Base-by-base conservation (phyloP, 2,329 filamentous ascomycete genomes). In the Ophiostoma sp. region DNA sequence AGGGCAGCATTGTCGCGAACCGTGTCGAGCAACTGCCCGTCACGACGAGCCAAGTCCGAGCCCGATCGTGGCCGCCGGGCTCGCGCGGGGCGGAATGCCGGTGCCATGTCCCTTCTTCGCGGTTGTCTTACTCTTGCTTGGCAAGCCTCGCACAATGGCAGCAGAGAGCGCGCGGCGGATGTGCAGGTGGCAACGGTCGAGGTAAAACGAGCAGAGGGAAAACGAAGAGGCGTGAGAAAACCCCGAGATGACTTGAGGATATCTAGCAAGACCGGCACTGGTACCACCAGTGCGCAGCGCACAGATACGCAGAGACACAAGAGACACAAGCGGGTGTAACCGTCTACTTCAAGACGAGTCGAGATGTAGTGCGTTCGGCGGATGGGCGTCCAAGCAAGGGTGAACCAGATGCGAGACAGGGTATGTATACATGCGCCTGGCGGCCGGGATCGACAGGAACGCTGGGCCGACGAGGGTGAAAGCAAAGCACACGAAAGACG, bases 1-100 rank as follows among this genome's bases (percentile, higher is more conserved):
- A 27, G 27, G 27, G 27, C 27, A 27, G 27, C 27, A 27, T 27
- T 27, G 27, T 27, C 27, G 27, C 27, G 27, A 27, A 27, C 27
- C 27, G 27, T 27, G 27, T 27, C 27, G 27, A 27, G 27, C 27
- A 27, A 27, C 27, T 27, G 27, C 27, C 27, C 27, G 27, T 27
- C 27, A 27, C 27, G 27, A 27, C 27, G 27, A 27, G 27, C 27
- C 27, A 27, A 27, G 27, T 1, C 27, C 27, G 27, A 27, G 27
- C 27, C 40, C 16, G 40, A 18, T 44, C 60, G 60, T 64, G 40
- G 40, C 41, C 62, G 62, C 7, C n/a, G 14, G 38, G 60, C 60
- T 11, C 12, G 60, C 60, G 60, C 60, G n/a, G 60, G 60, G 60
- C 60, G 65, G 49, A 68, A 68, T 68, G 67, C 42, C n/a, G 67